Evolutionary conservation across 495 filamentous ascomycete species (phyloP).

Genomic region (Astrothelium subdiscretum): DNA sequence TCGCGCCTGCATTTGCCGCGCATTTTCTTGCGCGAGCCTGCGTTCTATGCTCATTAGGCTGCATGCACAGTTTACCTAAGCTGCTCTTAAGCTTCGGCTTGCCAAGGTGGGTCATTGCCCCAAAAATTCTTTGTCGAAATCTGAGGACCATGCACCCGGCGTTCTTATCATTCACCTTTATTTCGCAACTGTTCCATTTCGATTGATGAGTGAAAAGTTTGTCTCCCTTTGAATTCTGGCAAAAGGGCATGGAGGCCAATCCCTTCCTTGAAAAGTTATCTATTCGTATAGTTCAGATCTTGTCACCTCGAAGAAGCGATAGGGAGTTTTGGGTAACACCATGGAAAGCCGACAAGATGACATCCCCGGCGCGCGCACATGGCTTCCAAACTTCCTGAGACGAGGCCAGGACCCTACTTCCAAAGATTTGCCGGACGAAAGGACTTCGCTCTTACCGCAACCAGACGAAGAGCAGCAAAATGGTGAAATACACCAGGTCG

Average conservation of each 20-base stretch:
- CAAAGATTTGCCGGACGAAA: constrained; percentile 13
- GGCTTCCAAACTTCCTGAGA: constrained; percentile 22
- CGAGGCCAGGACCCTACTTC: background rate
- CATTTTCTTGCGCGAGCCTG: background rate
- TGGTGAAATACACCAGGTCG: constrained; percentile 24
- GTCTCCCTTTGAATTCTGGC: background rate
- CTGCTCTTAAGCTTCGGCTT: too few relatives aligned
- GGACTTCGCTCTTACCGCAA: constrained; percentile 18
- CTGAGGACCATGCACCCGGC: background rate
- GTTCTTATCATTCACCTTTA: background rate
- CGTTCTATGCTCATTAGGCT: background rate
- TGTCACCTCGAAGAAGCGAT: too few relatives aligned
- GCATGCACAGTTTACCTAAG: too few relatives aligned
- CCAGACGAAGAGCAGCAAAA: constrained; percentile 15
- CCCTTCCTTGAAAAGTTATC: too few relatives aligned
- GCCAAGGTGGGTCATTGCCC: background rate
- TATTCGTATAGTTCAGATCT: too few relatives aligned
- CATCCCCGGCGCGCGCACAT: constrained; percentile 15
- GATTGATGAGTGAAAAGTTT: too few relatives aligned
- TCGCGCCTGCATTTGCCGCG: background rate
- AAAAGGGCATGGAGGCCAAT: background rate
- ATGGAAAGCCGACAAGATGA: constrained; percentile 24
- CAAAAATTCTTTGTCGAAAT: background rate
- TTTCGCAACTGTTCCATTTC: background rate
- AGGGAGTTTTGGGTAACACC: background rate